A percentile compares a stretch with the other conserved stretches of the same genome.
Conservation (phyloP, 371 early-diverging fungal species). For the Syncephalastrum monosporum region DNA sequence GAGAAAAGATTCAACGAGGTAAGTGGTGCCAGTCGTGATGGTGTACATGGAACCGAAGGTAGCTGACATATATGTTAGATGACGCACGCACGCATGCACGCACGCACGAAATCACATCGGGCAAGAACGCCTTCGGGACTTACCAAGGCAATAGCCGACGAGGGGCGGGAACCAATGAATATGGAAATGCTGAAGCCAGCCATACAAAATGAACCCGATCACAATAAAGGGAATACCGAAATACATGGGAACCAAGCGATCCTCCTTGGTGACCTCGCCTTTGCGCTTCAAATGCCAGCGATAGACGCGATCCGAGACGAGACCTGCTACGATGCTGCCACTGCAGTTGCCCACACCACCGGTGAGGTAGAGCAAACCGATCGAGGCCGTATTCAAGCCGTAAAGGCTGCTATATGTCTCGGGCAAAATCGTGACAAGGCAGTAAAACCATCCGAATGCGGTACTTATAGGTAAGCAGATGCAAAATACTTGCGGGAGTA, state of each 20-base stretch:
- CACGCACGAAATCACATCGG: not conserved
- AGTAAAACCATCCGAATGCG: slow-evolving; percentile 53
- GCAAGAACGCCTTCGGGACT: not conserved
- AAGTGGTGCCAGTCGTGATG: slow-evolving; percentile 30
- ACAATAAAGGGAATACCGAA: slow-evolving; percentile 24
- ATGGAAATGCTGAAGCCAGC: slow-evolving; percentile 29
- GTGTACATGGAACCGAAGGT: slow-evolving; percentile 39
- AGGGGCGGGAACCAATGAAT: slow-evolving; percentile 33
- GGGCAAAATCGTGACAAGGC: slow-evolving; percentile 47
- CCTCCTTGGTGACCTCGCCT: slow-evolving; percentile 17
- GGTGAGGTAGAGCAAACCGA: slow-evolving; percentile 50
- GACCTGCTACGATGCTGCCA: slow-evolving; percentile 46
- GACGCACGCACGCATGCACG: not conserved
- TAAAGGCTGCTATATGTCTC: slow-evolving; percentile 36
- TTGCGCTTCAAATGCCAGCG: slow-evolving; percentile 14
- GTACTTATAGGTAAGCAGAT: slow-evolving; percentile 25
- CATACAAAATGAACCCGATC: slow-evolving; percentile 31
- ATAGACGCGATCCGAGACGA: slow-evolving; percentile 26
- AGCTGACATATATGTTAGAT: slow-evolving; percentile 1
- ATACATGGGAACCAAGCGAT: slow-evolving; percentile 26
- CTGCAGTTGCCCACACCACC: slow-evolving; percentile 50
- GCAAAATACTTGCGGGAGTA: slow-evolving; percentile 19
- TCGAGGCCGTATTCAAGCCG: slow-evolving; percentile 39
- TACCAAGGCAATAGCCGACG: slow-evolving; percentile 20
- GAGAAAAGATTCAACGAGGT: slow-evolving; percentile 29